Conservation (phyloP, 352 stramenopile genomes). For the Globisporangium parvum region DNA sequence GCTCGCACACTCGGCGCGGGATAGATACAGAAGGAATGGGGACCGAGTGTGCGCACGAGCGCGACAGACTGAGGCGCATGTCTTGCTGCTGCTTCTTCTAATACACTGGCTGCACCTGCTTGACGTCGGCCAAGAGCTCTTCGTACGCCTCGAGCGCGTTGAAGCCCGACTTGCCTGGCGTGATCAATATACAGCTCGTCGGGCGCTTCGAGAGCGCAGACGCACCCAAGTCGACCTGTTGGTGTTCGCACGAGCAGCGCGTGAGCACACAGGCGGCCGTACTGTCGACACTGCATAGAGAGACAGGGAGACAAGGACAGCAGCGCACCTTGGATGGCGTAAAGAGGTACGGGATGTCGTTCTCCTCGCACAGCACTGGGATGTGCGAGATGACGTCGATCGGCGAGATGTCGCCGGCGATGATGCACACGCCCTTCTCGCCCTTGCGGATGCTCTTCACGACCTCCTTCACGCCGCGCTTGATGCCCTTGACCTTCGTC, state of each 20-base stretch:
- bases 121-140: slow-evolving; percentile 86
- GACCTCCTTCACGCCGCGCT: slow-evolving; percentile 99
- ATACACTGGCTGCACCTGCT: slow-evolving; percentile 83
- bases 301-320: slow-evolving; percentile 8
- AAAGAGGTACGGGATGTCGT: slow-evolving; percentile 98
- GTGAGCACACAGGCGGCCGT: too few relatives aligned
- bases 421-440: slow-evolving; percentile 97
- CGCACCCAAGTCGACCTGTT: slow-evolving; percentile 89
- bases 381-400: slow-evolving; percentile 99
- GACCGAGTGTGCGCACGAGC: not conserved
- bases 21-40: slow-evolving; percentile 19
- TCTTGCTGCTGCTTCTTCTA: slow-evolving; percentile 31
- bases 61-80: not conserved
- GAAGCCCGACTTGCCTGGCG: slow-evolving; percentile 88
- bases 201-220: slow-evolving; percentile 97
- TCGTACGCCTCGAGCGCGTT: slow-evolving; percentile 87
- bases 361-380: slow-evolving; percentile 97
- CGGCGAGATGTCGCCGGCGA: slow-evolving; percentile 99
- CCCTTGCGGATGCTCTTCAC: slow-evolving; percentile 97
- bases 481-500: slow-evolving; percentile 94
- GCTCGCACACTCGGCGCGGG: slow-evolving; percentile 4
- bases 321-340: slow-evolving; percentile 90
- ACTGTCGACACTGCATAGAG: not conserved
- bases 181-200: slow-evolving; percentile 98
- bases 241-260: not conserved